Evolutionary conservation across 2,329 filamentous ascomycete species (phyloP), one percentile per base, ranked within the genome.

Genomic region (Leptographium wingfieldii): DNA sequence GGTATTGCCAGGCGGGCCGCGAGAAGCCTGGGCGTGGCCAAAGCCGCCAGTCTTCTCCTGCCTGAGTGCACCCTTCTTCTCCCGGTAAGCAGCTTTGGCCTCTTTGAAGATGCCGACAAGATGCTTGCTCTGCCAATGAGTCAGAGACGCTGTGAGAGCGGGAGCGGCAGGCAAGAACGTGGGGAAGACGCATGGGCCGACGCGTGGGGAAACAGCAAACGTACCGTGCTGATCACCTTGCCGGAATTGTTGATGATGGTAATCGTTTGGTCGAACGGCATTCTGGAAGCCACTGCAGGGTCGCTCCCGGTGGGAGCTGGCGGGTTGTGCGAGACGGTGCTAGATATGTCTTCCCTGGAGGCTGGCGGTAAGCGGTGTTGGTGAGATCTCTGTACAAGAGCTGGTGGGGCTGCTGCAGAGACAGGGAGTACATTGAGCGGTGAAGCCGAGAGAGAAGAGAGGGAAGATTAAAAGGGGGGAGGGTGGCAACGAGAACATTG

Each of bases 91-190:
- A 59, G 86, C 84, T 70, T 90, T 90, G 64, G 92, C 92, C 70
- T 96, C 91, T 71, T 90, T 95, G 79, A 95, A 95, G 69, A 96
- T 87, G 70, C 85, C 86, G 69, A 95, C 82, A 29, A 97, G 78
- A 67, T 96, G 89, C 74, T 95, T 96, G 69, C 90, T 90, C 90
- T 95, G 35, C 2, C 19, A 16, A 16, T 16, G 38, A 40, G 12
- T 56, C 22, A 16, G 35, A n/a, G 35, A 4, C 7, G 38, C 10
- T 46, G 38, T n/a, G 3, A 46, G 29, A 3, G 31, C 10, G 31
- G 52, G 43, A 46, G 38, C 48, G 25, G 38, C 14, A n/a, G 22
- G 46, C 27, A 49, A n/a, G 14, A 3, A 46, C 27, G 55, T 5
- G 2, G 55, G 40, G 53, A 27, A n/a, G n/a, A 35, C 7, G 33